These are phyloP conservation scores for Hypoxylon intermedium DNA, from an alignment of 495 filamentous ascomycete species.

Conservation along the genomic window DNA sequence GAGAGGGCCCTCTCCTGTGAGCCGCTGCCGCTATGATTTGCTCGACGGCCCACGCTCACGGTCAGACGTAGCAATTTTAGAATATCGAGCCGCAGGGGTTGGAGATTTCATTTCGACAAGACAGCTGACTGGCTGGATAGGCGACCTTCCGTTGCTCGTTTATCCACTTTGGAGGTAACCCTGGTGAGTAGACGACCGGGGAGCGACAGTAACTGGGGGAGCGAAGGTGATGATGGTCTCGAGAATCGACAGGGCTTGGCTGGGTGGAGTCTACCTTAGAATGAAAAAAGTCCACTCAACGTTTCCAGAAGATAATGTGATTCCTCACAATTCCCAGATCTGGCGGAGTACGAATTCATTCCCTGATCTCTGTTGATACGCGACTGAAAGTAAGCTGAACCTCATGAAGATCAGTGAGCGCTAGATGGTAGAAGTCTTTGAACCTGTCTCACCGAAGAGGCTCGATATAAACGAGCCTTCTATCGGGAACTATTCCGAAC, in stretches of 20 bases:
- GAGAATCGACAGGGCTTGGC: background rate
- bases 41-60: slow-evolving; percentile 1
- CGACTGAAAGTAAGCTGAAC: background rate
- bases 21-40: slow-evolving; percentile 21
- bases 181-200: slow-evolving; percentile 1
- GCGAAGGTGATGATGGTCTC: background rate
- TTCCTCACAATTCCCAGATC: slow-evolving; percentile 18
- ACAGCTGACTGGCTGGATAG: slow-evolving; percentile 28
- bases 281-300: slow-evolving; percentile 8
- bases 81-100: slow-evolving; percentile 29
- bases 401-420: background rate
- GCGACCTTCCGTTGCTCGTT: slow-evolving; percentile 21
- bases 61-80: slow-evolving; percentile 6
- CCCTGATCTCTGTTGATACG: background rate
- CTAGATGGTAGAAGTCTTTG: background rate
- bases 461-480: background rate
- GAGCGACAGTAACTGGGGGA: background rate
- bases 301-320: slow-evolving; percentile 7
- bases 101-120: slow-evolving; percentile 29
- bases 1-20: slow-evolving; percentile 3
- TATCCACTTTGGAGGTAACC: slow-evolving; percentile 22
- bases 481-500: slow-evolving; percentile 14
- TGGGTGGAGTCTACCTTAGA: background rate
- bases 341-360: background rate
- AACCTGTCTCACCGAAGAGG: background rate